Base-by-base conservation (phyloP, 2,329 filamentous ascomycete genomes). In the Fonsecaea multimorphosa region DNA sequence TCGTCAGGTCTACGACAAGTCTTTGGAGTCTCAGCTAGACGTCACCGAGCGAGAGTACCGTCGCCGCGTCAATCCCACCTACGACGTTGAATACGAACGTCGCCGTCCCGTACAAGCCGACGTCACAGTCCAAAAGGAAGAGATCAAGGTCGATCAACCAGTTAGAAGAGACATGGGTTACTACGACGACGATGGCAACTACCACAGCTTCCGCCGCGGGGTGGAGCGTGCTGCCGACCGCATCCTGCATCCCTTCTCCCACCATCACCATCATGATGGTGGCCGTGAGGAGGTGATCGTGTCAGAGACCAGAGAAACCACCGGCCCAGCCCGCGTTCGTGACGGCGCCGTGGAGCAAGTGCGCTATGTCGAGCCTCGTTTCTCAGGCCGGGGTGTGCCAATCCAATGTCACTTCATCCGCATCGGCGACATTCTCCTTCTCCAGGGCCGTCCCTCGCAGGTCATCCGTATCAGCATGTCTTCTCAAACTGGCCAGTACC, bases 361-460 rank as follows among this genome's bases (percentile, higher is more conserved):
- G 74, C 76, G 85, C 77, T 72, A 81, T 77, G 76, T 86, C 72
- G 73, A 82, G 81, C 82, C 85, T 77, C 80, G 76, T 78, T 73
- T 82, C 76, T 64, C 79, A 74, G 34, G 80, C 76, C 53, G 79
- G 73, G 85, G 89, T n/a, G 65, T 68, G 78, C 94, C 93, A 79
- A 97, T 99, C 82, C 95, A 96, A 72, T 97, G 93, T 90, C 92
- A 99, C 89, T 96, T 98, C 87, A 94, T 99, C 85, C 95, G 95
- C 85, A 91, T 98, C 76, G 95, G 95, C 81, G 95, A 99, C 83
- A 91, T 99, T 83, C 84, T 99, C 83, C 96, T 98, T 85, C 92
- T 99, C 73, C 95, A 99, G 87, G 94, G 94, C 81, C 94, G 95
- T 75, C 93, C 95, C 77, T 98, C 93, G 91, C 95, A 99, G 88